Conservation (phyloP, 805 yeast genomes). For the Candida jianshihensis region DNA sequence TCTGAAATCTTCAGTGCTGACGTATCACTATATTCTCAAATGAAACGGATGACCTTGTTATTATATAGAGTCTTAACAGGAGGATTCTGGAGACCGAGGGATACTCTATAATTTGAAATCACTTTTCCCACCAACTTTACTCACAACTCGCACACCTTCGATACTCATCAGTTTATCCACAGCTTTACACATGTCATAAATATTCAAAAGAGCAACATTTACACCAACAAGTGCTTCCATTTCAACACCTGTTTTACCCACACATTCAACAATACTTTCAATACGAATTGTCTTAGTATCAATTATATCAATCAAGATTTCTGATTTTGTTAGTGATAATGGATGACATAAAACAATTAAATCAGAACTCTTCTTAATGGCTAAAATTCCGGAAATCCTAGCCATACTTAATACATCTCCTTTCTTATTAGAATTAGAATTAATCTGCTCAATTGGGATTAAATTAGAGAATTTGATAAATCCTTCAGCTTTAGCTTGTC, state of each 20-base stretch:
- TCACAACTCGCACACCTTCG: constrained; percentile 28
- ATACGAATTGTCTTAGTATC: constrained; percentile 23
- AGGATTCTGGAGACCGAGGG: neutral
- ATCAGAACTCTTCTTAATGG: constrained; percentile 38
- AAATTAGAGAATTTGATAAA: constrained; percentile 31
- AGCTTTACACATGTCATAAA: constrained; percentile 56
- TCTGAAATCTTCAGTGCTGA: too few species aligned
- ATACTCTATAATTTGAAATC: constrained; percentile 11
- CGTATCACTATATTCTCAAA: too few species aligned
- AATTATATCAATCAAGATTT: constrained; percentile 25
- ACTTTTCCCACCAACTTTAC: constrained; percentile 39
- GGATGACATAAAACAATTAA: constrained; percentile 49
- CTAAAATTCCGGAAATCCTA: constrained; percentile 46
- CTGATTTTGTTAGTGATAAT: constrained; percentile 33
- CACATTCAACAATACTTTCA: constrained; percentile 35
- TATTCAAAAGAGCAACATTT: constrained; percentile 35
- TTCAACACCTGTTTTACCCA: constrained; percentile 50
- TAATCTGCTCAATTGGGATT: constrained; percentile 26
- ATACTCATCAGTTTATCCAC: constrained; percentile 44
- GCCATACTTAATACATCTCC: constrained; percentile 46
- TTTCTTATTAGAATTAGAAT: constrained; percentile 34
- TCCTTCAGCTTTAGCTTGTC: constrained; percentile 40
- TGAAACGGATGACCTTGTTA: too few species aligned
- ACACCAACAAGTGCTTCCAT: constrained; percentile 50
- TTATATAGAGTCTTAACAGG: too few species aligned